Conservation (phyloP, 495 filamentous ascomycete genomes). For the Lasiosphaeria ovina region DNA sequence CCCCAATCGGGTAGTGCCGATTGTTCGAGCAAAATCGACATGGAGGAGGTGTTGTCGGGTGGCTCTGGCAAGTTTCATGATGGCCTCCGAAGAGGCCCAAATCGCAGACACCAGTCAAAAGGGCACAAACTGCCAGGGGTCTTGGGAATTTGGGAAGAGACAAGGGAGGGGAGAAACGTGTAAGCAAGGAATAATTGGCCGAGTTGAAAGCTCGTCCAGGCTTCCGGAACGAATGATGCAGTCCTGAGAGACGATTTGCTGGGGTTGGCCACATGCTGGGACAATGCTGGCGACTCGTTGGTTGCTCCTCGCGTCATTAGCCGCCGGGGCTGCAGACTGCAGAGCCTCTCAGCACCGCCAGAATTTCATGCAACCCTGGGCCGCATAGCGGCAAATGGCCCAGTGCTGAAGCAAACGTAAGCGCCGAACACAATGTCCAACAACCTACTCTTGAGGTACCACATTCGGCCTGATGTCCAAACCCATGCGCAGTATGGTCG, state of each 20-base stretch:
- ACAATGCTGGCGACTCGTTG: constrained; percentile 10
- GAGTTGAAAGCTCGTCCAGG: not conserved
- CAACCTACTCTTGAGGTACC: not conserved
- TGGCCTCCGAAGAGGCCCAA: too few relatives aligned
- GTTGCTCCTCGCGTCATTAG: constrained; percentile 10
- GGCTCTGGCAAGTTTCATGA: too few relatives aligned
- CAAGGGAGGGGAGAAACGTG: too few relatives aligned
- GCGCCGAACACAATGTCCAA: constrained; percentile 13
- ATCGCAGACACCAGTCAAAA: too few relatives aligned
- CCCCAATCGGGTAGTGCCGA: too few relatives aligned
- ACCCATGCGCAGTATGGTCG: not conserved
- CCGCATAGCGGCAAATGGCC: constrained; percentile 5
- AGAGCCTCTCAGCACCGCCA: constrained; percentile 7
- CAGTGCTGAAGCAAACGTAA: constrained; percentile 1
- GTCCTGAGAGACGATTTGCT: not conserved
- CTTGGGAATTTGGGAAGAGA: too few relatives aligned
- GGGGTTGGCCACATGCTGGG: constrained; percentile 1
- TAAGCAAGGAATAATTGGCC: too few relatives aligned
- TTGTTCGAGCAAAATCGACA: too few relatives aligned
- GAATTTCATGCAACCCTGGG: not conserved
- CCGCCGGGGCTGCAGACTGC: constrained; percentile 3
- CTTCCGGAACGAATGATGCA: not conserved
- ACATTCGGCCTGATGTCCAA: not conserved
- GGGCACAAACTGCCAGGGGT: too few relatives aligned
- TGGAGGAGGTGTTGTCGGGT: too few relatives aligned